A percentile compares a stretch with the other conserved stretches of the same genome.
These are phyloP conservation scores for Apophysomyces ossiformis DNA, from an alignment of 371 early-diverging fungal species.

Conservation along the genomic window DNA sequence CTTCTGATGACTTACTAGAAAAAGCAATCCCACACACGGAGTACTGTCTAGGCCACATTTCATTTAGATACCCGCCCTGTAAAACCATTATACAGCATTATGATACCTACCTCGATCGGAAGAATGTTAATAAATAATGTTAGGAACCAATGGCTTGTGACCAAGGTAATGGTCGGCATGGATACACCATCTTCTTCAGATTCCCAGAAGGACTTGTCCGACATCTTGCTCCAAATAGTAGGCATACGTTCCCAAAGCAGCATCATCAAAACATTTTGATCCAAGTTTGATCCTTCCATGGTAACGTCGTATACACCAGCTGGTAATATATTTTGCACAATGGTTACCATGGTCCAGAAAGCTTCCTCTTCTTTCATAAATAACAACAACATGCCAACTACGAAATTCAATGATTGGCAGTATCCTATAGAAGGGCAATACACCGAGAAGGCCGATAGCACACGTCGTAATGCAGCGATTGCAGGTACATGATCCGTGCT, in stretches of 20 bases:
- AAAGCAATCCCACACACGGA: conserved; percentile 84
- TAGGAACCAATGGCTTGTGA: conserved; percentile 88
- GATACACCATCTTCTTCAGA: conserved; percentile 50
- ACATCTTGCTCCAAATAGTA: conserved; percentile 50
- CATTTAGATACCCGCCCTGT: neutral
- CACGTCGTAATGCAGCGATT: conserved; percentile 68
- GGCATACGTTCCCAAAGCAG: conserved; percentile 61
- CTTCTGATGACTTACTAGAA: conserved; percentile 58
- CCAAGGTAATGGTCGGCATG: conserved; percentile 72
- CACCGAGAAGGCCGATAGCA: conserved; percentile 71
- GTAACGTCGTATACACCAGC: conserved; percentile 75
- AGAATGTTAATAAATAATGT: conserved; percentile 81
- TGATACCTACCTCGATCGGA: conserved; percentile 65
- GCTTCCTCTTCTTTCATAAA: conserved; percentile 78
- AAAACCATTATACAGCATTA: neutral
- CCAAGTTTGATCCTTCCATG: conserved; percentile 75
- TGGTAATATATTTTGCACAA: conserved; percentile 73
- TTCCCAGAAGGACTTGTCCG: conserved; percentile 48
- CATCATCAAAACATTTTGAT: conserved; percentile 74
- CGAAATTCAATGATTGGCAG: conserved; percentile 82
- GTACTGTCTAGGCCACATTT: conserved; percentile 49
- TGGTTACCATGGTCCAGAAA: conserved; percentile 79
- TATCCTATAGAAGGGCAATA: conserved; percentile 73
- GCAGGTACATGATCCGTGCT: conserved; percentile 48
- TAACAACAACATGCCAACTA: conserved; percentile 75